phyloP scores from a whole-genome alignment of 352 stramenopile species.

The Pythium rishiriense region DNA sequence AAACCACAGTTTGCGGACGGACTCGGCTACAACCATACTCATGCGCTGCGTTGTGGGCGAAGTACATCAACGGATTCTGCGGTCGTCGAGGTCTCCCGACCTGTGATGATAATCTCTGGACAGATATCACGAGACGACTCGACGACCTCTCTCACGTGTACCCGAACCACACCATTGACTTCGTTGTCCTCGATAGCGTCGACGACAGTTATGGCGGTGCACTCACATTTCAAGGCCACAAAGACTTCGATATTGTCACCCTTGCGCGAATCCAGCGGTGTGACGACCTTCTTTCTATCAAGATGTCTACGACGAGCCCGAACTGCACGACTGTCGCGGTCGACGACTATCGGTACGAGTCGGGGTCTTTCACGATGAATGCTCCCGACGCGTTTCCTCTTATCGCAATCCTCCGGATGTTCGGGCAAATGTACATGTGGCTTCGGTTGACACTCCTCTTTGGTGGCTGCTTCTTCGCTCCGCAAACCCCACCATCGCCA shows the following conservation, averaged over 20 bases:
- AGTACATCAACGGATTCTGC: not conserved
- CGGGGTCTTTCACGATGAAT: slow-evolving; percentile 2
- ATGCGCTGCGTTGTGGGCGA: slow-evolving; percentile 1
- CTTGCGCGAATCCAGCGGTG: slow-evolving; percentile 8
- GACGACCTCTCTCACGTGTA: not conserved
- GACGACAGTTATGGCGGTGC: not conserved
- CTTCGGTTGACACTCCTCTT: slow-evolving; percentile 4
- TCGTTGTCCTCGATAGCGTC: slow-evolving; percentile 1
- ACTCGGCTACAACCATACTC: not conserved
- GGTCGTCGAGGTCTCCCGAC: not conserved
- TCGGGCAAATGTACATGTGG: slow-evolving; percentile 20
- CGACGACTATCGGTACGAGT: slow-evolving; percentile 24
- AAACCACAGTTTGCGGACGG: not conserved
- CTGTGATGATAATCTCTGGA: not conserved
- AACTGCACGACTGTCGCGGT: slow-evolving; percentile 11
- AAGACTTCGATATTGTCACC: slow-evolving; percentile 13
- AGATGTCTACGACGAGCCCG: not conserved
- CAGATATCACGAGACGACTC: not conserved
- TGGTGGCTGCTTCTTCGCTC: not conserved
- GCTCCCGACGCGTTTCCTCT: slow-evolving; percentile 5
- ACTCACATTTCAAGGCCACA: slow-evolving; percentile 8
- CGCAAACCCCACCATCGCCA: not conserved
- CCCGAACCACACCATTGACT: slow-evolving; percentile 11
- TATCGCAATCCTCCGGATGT: slow-evolving; percentile 3
- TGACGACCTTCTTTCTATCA: not conserved